These are phyloP conservation scores for Coemansia sp. DNA, from an alignment of 192 early-diverging fungal genomes.

Conservation along the genomic window DNA sequence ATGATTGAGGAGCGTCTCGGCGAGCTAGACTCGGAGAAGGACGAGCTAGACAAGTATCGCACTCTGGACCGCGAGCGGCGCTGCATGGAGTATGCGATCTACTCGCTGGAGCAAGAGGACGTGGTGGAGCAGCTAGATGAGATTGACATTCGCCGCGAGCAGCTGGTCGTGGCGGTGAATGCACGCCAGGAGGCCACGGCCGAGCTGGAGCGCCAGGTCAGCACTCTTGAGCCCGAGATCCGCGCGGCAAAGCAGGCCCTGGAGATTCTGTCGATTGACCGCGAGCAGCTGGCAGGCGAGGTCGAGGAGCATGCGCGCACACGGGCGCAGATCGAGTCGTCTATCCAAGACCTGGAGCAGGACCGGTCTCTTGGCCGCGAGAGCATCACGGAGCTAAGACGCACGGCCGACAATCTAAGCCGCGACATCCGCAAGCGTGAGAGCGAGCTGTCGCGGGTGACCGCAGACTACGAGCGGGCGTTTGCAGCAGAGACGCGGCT, in stretches of 20 bases:
- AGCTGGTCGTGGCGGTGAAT: conserved; percentile 58
- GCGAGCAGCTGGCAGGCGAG: conserved; percentile 69
- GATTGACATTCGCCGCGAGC: conserved; percentile 52
- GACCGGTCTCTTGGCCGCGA: conserved; percentile 47
- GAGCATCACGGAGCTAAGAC: conserved; percentile 50
- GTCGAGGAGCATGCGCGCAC: conserved; percentile 72
- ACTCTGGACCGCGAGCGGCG: conserved; percentile 80
- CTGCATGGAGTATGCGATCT: conserved; percentile 91
- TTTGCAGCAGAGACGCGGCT: conserved; percentile 57
- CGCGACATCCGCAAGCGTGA: conserved; percentile 52
- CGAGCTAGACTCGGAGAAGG: conserved; percentile 92
- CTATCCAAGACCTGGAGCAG: conserved; percentile 80
- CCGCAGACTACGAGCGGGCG: conserved; percentile 65
- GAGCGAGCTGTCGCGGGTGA: conserved; percentile 59
- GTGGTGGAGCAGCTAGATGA: conserved; percentile 76
- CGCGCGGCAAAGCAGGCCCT: conserved; percentile 62
- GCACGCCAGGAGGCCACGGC: conserved; percentile 56
- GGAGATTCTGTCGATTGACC: conserved; percentile 66
- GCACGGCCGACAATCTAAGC: conserved; percentile 26
- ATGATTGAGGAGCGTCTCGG: conserved; percentile 85
- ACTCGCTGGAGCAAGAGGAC: conserved; percentile 83
- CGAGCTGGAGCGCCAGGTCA: conserved; percentile 56
- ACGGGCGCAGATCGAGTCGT: conserved; percentile 75
- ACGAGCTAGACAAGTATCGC: conserved; percentile 88
- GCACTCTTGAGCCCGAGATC: conserved; percentile 57